Conservation (phyloP, 805 yeast species). For the Blastobotrys robertii region DNA sequence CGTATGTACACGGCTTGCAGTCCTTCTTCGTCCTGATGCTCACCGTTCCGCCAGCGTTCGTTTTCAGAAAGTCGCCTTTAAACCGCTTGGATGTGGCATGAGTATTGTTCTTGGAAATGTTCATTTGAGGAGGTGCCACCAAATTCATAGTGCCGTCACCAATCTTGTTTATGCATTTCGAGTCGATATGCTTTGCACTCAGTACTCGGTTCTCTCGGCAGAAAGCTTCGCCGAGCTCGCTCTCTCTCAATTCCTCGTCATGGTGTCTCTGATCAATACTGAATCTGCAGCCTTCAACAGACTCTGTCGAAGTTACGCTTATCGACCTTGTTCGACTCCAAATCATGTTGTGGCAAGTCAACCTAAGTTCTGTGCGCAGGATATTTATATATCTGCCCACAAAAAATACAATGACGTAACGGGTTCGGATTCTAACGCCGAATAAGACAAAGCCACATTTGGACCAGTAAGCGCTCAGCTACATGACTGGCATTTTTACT, state of each 20-base stretch:
- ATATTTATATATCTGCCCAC: too few species aligned
- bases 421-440: too few species aligned
- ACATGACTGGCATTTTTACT: too few species aligned
- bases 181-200: neutral
- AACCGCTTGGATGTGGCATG: conserved; percentile 10
- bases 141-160: neutral
- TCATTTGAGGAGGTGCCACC: conserved; percentile 10
- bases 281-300: too few species aligned
- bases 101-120: conserved; percentile 3
- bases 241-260: conserved; percentile 1
- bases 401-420: too few species aligned
- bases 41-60: conserved; percentile 11
- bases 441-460: too few species aligned
- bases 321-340: too few species aligned
- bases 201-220: conserved; percentile 5
- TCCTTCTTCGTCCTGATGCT: conserved; percentile 10
- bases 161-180: neutral
- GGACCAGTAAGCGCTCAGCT: too few species aligned
- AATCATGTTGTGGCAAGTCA: too few species aligned
- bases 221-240: conserved; percentile 9
- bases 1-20: conserved; percentile 11
- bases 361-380: too few species aligned
- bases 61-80: conserved; percentile 11
- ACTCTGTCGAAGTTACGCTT: too few species aligned
- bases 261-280: too few species aligned